Conservation (phyloP, 2,329 filamentous ascomycete species). For the Epichloe amarillans region DNA sequence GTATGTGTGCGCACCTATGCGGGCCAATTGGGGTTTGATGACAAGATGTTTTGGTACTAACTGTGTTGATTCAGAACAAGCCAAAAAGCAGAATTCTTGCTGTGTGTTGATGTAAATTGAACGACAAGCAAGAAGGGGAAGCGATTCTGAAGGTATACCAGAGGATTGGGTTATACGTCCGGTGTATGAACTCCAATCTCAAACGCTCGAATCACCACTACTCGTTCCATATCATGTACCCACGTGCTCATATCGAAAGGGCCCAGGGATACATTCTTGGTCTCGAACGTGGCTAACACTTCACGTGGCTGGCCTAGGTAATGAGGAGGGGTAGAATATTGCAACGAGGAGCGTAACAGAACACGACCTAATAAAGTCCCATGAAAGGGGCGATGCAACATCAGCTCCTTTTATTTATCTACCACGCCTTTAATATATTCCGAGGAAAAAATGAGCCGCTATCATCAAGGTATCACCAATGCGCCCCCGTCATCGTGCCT, state of each 20-base stretch:
- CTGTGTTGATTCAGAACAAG: constrained; percentile 33
- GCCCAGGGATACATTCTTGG: not conserved
- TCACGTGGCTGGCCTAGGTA: not conserved
- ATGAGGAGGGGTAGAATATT: not conserved
- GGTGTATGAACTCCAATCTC: not conserved
- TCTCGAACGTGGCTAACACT: not conserved
- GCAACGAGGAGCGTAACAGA: not conserved
- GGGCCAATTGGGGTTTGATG: not conserved
- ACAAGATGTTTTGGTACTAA: constrained; percentile 5
- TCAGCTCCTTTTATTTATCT: not conserved
- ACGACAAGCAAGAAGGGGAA: not conserved
- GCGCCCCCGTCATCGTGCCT: not conserved
- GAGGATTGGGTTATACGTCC: not conserved
- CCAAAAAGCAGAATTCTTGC: constrained; percentile 73
- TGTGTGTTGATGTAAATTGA: constrained; percentile 50
- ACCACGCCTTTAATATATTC: not conserved
- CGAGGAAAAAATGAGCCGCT: not conserved
- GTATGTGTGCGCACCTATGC: constrained; percentile 29
- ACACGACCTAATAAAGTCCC: constrained; percentile 1
- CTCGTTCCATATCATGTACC: not conserved
- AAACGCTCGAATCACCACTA: not conserved
- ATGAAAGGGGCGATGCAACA: not conserved
- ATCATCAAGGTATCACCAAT: not conserved
- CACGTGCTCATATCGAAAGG: not conserved
- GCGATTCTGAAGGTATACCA: not conserved